phyloP scores from a whole-genome alignment of 225 moss, liverwort and hornwort species.

The Marchantia paleacea region DNA sequence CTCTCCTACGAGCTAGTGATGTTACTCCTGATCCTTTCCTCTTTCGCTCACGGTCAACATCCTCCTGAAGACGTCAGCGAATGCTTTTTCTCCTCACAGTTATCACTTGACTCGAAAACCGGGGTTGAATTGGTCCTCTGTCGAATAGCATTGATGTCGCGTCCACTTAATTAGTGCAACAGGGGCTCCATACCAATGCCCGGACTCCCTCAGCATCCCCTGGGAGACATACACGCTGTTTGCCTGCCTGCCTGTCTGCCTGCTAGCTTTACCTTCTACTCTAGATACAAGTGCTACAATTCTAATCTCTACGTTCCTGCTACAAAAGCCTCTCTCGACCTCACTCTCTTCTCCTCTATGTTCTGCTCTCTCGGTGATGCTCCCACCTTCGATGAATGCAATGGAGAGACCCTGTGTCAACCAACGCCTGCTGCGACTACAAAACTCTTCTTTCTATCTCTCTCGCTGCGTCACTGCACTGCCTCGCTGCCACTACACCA shows the following conservation, averaged over 20 bases:
- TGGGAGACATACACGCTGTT: background rate
- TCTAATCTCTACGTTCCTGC: background rate
- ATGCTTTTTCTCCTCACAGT: background rate
- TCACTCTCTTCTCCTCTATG: background rate
- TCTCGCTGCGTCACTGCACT: background rate
- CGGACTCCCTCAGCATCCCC: slow-evolving; percentile 4
- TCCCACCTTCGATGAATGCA: slow-evolving; percentile 6
- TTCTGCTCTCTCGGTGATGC: background rate
- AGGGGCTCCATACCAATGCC: background rate
- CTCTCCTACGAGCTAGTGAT: background rate
- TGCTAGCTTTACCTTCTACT: background rate
- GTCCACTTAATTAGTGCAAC: background rate
- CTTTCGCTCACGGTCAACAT: background rate
- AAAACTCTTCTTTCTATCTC: background rate
- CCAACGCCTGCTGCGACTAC: background rate
- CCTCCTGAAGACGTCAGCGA: background rate
- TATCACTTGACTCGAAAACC: slow-evolving; percentile 11
- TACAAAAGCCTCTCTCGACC: background rate
- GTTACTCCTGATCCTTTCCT: background rate
- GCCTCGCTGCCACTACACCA: background rate
- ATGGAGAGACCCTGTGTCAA: background rate
- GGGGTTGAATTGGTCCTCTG: slow-evolving; percentile 8
- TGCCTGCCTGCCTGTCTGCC: background rate
- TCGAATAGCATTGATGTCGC: slow-evolving; percentile 3
- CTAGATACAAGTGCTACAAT: background rate